phyloP scores from a whole-genome alignment of 495 filamentous ascomycete species.

The Pyronema domesticum region DNA sequence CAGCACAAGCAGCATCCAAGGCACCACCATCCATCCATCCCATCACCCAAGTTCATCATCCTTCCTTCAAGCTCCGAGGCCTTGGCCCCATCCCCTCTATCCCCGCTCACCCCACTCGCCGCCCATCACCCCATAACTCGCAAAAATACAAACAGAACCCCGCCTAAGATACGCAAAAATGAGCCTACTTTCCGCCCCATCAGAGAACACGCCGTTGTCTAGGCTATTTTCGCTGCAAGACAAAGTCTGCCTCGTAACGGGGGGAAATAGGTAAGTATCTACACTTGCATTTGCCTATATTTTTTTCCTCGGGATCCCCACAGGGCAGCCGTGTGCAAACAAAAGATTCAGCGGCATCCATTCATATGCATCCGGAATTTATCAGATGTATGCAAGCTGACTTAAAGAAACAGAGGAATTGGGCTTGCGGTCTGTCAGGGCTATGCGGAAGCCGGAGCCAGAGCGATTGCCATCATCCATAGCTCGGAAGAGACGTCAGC shows the following conservation, averaged over 20 bases:
- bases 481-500: conserved; percentile 14
- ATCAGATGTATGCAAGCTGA: background rate
- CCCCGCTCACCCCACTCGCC: too few species aligned
- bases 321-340: background rate
- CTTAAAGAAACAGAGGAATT: conserved; percentile 14
- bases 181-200: conserved; percentile 17
- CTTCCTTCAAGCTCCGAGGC: too few species aligned
- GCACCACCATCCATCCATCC: background rate
- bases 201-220: conserved; percentile 20
- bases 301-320: background rate
- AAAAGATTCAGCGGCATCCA: background rate
- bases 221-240: conserved; percentile 18
- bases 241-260: conserved; percentile 20
- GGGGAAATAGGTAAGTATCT: conserved; percentile 19
- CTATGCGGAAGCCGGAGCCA: conserved; percentile 18
- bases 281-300: background rate
- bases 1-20: background rate
- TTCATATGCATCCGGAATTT: background rate
- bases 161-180: conserved; percentile 10
- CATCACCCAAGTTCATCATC: background rate
- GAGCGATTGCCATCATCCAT: conserved; percentile 21
- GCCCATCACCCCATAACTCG: background rate
- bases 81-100: too few species aligned
- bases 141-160: background rate
- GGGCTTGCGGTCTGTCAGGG: conserved; percentile 19